Conservation (phyloP, 345 rosid species). For the Anacardium occidentale region DNA sequence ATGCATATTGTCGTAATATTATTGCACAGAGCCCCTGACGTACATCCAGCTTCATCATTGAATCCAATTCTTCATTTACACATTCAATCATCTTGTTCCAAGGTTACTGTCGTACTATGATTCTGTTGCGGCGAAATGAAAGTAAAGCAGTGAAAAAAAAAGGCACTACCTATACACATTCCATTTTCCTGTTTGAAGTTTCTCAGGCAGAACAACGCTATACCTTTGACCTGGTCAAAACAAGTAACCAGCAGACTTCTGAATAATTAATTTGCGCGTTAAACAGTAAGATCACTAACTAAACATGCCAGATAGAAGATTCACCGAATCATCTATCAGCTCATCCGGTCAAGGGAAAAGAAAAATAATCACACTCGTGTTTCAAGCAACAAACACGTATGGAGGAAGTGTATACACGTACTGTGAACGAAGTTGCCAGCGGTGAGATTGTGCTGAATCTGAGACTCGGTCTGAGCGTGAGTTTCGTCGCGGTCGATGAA, state of each 20-base stretch:
- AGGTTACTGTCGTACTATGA: too few species aligned
- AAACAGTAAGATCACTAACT: constrained; percentile 1
- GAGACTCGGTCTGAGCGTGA: constrained; percentile 4
- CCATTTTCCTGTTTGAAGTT: constrained; percentile 75
- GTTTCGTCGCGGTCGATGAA: constrained; percentile 34
- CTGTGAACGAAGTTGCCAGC: constrained; percentile 44
- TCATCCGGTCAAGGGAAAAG: neutral
- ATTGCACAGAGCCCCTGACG: too few species aligned
- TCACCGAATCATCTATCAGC: neutral
- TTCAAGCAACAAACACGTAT: neutral
- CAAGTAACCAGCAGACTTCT: neutral
- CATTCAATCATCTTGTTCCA: too few species aligned
- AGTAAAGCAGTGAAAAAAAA: neutral
- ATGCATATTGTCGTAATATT: too few species aligned
- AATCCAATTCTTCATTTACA: too few species aligned
- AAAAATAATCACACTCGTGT: constrained; percentile 3
- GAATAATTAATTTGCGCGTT: neutral
- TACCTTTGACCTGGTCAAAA: constrained; percentile 39
- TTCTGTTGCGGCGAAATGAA: neutral
- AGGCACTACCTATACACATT: constrained; percentile 68
- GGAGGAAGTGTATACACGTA: constrained; percentile 8
- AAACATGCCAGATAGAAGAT: neutral
- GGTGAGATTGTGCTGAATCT: constrained; percentile 37
- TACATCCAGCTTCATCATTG: too few species aligned
- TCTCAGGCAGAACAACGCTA: constrained; percentile 79